Evolutionary conservation across 108 stramenopile species (phyloP).

Genomic region (Fistulifera pelliculosa): DNA sequence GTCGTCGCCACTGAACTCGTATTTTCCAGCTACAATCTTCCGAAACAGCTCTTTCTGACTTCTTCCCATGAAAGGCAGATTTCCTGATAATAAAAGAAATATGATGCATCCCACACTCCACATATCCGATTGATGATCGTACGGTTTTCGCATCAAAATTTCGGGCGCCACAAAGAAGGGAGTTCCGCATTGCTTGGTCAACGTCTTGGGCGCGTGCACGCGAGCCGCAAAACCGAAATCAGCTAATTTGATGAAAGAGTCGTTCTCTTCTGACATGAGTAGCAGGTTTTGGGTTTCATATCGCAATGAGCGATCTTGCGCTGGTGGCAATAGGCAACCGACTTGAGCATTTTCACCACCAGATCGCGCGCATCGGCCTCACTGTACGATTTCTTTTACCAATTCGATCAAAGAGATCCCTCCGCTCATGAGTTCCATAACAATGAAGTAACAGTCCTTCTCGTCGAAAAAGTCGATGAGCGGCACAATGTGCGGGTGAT

Average conservation of each 20-base stretch:
- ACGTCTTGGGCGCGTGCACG: conserved; percentile 53
- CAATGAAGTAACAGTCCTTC: conserved; percentile 75
- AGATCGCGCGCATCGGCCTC: conserved; percentile 83
- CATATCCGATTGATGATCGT: conserved; percentile 89
- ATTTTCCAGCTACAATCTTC: conserved; percentile 61
- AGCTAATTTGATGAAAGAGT: conserved; percentile 75
- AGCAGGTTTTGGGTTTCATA: conserved; percentile 91
- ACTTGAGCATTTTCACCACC: conserved; percentile 61
- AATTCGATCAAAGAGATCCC: conserved; percentile 92
- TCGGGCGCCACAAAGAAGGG: conserved; percentile 97
- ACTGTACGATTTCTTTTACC: conserved; percentile 74
- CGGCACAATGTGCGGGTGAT: conserved; percentile 83
- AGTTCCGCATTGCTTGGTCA: conserved; percentile 84
- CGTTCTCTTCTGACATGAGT: conserved; percentile 62
- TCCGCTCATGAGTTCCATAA: conserved; percentile 86
- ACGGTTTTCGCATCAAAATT: conserved; percentile 68
- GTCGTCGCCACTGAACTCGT: conserved; percentile 55
- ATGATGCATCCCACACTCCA: conserved; percentile 94
- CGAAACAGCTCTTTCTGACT: conserved; percentile 68
- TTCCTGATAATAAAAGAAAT: conserved; percentile 87
- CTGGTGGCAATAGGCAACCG: conserved; percentile 68
- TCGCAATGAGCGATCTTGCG: conserved; percentile 78
- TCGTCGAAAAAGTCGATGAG: conserved; percentile 91
- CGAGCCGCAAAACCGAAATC: conserved; percentile 91
- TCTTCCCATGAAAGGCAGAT: conserved; percentile 74